Conservation (phyloP, 345 rosid genomes). For the Garcia nutans region DNA sequence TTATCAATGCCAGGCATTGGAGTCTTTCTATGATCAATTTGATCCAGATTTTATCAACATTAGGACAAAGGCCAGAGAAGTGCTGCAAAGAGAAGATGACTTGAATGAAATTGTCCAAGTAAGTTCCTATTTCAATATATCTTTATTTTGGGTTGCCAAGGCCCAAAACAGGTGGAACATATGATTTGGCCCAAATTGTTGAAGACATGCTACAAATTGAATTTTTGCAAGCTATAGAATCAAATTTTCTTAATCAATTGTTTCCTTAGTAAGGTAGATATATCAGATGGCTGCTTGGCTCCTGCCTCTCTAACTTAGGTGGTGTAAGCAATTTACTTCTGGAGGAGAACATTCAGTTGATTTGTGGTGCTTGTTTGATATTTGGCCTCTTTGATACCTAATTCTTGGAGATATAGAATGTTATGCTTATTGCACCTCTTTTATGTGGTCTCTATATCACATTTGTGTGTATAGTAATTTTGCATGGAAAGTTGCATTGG, state of each 20-base stretch:
- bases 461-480: not conserved
- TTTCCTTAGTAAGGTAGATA: not conserved
- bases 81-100: slow-evolving; percentile 99
- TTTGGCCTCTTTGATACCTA: not conserved
- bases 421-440: not conserved
- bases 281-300: not conserved
- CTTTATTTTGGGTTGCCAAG: not conserved
- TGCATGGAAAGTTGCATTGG: not conserved
- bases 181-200: not conserved
- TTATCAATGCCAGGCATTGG: slow-evolving; percentile 65
- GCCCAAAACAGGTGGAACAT: not conserved
- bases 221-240: not conserved
- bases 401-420: not conserved
- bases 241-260: not conserved
- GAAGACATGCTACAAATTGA: slow-evolving; percentile 1
- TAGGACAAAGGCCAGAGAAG: slow-evolving; percentile 98
- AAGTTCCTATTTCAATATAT: slow-evolving; percentile 14
- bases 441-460: not conserved
- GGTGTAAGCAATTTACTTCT: not conserved
- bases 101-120: slow-evolving; percentile 99
- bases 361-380: not conserved
- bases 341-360: not conserved
- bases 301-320: not conserved
- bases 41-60: slow-evolving; percentile 98
- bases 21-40: slow-evolving; percentile 91